A percentile compares a stretch with the other conserved stretches of the same genome.
These are phyloP conservation scores for Mycena rosella DNA, from an alignment of 768 basidiomycete species.

Conservation along the genomic window DNA sequence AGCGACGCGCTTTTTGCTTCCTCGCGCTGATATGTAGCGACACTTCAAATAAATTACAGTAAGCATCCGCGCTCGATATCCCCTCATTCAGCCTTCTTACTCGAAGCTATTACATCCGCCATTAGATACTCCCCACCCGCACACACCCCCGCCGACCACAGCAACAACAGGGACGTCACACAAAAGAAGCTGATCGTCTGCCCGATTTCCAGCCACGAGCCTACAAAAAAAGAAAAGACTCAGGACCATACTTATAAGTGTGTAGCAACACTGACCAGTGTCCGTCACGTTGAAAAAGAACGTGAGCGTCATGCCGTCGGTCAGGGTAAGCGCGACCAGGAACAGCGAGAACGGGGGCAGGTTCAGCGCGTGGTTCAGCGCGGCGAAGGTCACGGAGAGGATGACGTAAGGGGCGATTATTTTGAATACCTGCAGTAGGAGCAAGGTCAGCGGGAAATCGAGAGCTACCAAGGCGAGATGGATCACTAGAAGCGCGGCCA, in stretches of 20 bases:
- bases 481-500: slow-evolving; percentile 78
- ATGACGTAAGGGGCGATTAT: slow-evolving; percentile 86
- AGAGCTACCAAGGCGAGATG: slow-evolving; percentile 10
- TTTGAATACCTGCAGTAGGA: slow-evolving; percentile 73
- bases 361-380: slow-evolving; percentile 73
- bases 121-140: slow-evolving; percentile 80
- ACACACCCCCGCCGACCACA: slow-evolving; percentile 86
- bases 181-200: slow-evolving; percentile 91
- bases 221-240: slow-evolving; percentile 45
- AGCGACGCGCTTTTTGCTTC: too few species aligned
- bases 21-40: too few species aligned
- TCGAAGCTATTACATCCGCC: slow-evolving; percentile 49
- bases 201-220: slow-evolving; percentile 92
- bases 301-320: slow-evolving; percentile 84
- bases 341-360: slow-evolving; percentile 87
- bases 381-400: slow-evolving; percentile 75
- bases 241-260: neutral
- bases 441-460: neutral
- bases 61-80: too few species aligned
- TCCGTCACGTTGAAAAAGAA: slow-evolving; percentile 90
- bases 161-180: slow-evolving; percentile 81
- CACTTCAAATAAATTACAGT: too few species aligned
- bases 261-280: slow-evolving; percentile 60
- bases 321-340: slow-evolving; percentile 79
- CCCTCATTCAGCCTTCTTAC: slow-evolving; percentile 5